Conservation (phyloP, 2,329 filamentous ascomycete species). For the Diaporthe sp. region DNA sequence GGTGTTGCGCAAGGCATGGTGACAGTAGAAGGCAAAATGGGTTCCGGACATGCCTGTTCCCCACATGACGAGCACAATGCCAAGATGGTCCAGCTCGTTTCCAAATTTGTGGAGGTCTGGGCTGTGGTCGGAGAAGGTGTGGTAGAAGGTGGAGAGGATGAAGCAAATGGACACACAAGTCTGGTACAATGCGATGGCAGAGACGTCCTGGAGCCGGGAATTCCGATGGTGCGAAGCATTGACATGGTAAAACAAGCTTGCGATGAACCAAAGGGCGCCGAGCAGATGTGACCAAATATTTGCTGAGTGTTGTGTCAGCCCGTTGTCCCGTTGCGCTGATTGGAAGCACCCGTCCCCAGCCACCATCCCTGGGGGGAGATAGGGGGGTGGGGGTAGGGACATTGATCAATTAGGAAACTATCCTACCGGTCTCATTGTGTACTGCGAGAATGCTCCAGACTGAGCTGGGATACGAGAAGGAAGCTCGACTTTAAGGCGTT, state of each 20-base stretch:
- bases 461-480: too few species aligned
- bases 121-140: conserved; percentile 1
- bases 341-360: too few species aligned
- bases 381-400: too few species aligned
- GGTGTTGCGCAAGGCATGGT: not conserved
- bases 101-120: not conserved
- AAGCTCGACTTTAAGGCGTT: too few species aligned
- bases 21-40: not conserved
- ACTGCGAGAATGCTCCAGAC: too few species aligned
- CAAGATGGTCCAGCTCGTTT: conserved; percentile 5
- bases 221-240: too few species aligned
- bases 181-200: not conserved
- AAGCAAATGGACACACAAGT: not conserved
- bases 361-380: too few species aligned
- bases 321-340: too few species aligned
- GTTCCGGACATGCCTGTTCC: not conserved
- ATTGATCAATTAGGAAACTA: too few species aligned
- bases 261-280: not conserved
- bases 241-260: too few species aligned
- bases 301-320: not conserved
- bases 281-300: conserved; percentile 2
- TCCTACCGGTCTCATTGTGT: too few species aligned
- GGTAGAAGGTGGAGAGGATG: not conserved
- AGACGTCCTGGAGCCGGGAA: too few species aligned
- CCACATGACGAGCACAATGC: conserved; percentile 8